Evolutionary conservation across 306 rosid species (phyloP).

Genomic region (Quercus dentata): DNA sequence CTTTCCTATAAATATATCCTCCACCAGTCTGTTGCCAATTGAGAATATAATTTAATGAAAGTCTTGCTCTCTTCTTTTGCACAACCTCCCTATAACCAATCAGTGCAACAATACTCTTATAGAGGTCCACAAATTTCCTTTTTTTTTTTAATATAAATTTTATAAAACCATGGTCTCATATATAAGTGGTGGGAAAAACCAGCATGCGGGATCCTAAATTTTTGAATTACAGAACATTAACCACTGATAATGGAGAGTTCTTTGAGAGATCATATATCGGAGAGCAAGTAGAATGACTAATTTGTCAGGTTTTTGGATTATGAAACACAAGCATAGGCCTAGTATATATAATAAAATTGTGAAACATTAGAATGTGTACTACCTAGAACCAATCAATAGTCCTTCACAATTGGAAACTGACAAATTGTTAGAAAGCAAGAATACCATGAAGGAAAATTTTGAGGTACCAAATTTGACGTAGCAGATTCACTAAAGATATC

Average conservation of each 20-base stretch:
- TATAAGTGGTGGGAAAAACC: background rate
- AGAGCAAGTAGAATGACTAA: background rate
- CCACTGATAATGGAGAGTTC: background rate
- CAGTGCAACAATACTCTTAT: background rate
- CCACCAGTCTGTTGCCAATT: too few species aligned
- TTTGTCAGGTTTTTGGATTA: background rate
- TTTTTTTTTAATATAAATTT: too few species aligned
- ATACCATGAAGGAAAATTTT: too few species aligned
- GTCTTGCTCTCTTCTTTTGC: too few species aligned
- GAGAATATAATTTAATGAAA: too few species aligned
- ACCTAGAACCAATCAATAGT: too few species aligned
- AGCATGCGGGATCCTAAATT: background rate
- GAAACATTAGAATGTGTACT: slow-evolving; percentile 1
- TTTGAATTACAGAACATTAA: background rate
- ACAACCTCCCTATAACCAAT: background rate
- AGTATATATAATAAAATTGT: background rate
- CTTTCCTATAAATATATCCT: too few species aligned
- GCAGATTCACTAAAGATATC: too few species aligned
- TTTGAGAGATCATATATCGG: background rate
- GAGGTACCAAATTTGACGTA: too few species aligned
- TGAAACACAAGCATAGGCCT: background rate
- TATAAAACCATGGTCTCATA: background rate
- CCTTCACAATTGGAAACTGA: too few species aligned
- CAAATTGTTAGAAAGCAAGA: too few species aligned
- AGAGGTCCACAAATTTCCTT: background rate